Base-by-base conservation (phyloP, 768 basidiomycete genomes). In the Trametes cingulata region DNA sequence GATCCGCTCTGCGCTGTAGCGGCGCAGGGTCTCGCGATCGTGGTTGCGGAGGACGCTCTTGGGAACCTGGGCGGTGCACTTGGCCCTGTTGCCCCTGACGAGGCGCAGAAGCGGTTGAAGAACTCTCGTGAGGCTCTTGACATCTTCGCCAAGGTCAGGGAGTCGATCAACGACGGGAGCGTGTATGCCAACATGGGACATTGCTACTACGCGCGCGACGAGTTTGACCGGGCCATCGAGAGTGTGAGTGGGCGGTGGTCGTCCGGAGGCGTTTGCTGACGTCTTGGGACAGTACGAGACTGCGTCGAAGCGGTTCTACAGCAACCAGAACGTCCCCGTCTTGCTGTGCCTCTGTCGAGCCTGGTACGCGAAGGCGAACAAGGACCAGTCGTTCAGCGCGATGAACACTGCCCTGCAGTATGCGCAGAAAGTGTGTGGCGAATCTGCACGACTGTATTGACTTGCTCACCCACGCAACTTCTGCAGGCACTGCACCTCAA, bases 161-260 rank as follows among this genome's bases (percentile, higher is more conserved):
- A 98, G 75, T 88, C 86, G 2, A 75, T 94, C 53, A 83, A 85
- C 58, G 84, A 85, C 42, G 93, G 91, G 7, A 90, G 90, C 60
- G 94, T 97, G 4, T 94, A 95, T 69, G 79, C 93, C 69, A 99
- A 99, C 72, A 95, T 98, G 80, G 97, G 95, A 0, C 97, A 98
- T 68, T 97, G 95, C 68, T 91, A 95, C 71, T 96, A 93, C 69
- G 83, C 86, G 19, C 81, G 93, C 51, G 96, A 97, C 60, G 96
- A 99, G 71, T 97, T 88, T 70, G 96, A 98, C 64, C 82, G 91
- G 49, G 96, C 97, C 1, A 95, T 98, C 63, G 95, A 99, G 74
- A 91, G 92, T 68, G 96, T 97, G 71, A 72, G 86, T 79, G 17
- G n/a, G 5, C 42, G 29, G 22, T 36, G 20, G 6, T 42, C 12